Base-by-base conservation (phyloP, 108 stramenopile genomes). In the Nitzschia putrida region DNA sequence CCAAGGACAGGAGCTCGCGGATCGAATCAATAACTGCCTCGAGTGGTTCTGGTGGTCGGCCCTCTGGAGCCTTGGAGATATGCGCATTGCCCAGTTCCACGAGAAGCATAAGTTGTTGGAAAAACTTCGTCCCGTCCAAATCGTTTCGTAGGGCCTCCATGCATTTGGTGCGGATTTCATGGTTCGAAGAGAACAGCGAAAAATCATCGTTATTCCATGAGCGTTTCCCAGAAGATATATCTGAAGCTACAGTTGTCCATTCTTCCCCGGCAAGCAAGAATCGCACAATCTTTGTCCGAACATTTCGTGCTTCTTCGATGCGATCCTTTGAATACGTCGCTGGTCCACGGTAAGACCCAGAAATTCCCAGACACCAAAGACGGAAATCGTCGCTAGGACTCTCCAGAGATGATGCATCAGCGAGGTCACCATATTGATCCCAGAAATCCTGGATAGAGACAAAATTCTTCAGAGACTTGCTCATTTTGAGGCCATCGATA, bases 401-500 rank as follows among this genome's bases (percentile, higher is more conserved):
- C 13, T 71, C 58, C 45, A 71, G 9, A 8, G 47, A 14, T 11
- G 69, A 61, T 20, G 16, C 9, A 8, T n/a, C 20, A 40, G 41
- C 3, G 37, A n/a, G 24, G 24, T 38, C 53, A 18, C 22, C 24
- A 13, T 49, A 22, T 18, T 22, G 12, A 18, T 20, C 55, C 55
- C 88, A 57, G 66, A 92, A 73, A 37, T 92, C 85, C 47, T 83
- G 74, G 64, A 98, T 95, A 53, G 93, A 90, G 53, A 98, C 80
- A 76, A 98, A 98, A 75, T 98, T 99, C 82, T 98, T 98, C 37
- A 98, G 78, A 3, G 86, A 88, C 76, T 99, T 99, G 74, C 90
- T 91, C 99, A 99, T 99, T 80, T 99, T 99, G 53, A 87, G 67
- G 38, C 98, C 99, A 72, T 94, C 86, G 57, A 99, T 98, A 75